phyloP scores from a whole-genome alignment of 768 basidiomycete species.

The Suillus brevipes region DNA sequence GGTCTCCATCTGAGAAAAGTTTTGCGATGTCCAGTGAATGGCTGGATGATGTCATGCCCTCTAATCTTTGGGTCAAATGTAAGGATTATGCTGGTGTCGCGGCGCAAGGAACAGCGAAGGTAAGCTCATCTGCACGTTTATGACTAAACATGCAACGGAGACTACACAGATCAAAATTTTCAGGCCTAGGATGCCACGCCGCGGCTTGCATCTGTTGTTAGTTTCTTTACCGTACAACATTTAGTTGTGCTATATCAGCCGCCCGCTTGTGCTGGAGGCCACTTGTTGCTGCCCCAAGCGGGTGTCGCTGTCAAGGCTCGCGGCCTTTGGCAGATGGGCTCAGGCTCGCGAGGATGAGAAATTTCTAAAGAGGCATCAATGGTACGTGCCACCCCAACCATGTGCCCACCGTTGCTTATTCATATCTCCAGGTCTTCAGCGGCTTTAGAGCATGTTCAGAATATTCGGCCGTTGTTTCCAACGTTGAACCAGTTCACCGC shows the following conservation, averaged over 20 bases:
- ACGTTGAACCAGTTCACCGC: not conserved
- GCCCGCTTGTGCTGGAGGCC: not conserved
- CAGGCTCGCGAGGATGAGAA: not conserved
- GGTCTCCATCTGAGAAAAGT: not conserved
- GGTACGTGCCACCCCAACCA: not conserved
- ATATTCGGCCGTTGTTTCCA: not conserved
- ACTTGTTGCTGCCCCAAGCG: not conserved
- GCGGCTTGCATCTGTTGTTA: not conserved
- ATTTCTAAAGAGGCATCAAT: not conserved
- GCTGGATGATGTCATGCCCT: not conserved
- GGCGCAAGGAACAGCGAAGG: not conserved
- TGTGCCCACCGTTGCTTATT: not conserved
- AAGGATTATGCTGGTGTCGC: not conserved
- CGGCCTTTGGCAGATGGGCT: not conserved
- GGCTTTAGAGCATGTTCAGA: too few species aligned
- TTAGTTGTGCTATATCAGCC: not conserved
- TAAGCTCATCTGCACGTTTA: not conserved
- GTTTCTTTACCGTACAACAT: not conserved
- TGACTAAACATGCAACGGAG: not conserved
- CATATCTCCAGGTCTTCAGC: not conserved
- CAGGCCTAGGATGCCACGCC: too few species aligned
- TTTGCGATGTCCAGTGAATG: not conserved
- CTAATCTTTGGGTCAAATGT: not conserved
- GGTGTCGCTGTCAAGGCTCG: not conserved
- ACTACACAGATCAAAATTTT: not conserved